Evolutionary conservation across 768 basidiomycete genomes (phyloP).

Genomic region (Tricholoma flavovirens): DNA sequence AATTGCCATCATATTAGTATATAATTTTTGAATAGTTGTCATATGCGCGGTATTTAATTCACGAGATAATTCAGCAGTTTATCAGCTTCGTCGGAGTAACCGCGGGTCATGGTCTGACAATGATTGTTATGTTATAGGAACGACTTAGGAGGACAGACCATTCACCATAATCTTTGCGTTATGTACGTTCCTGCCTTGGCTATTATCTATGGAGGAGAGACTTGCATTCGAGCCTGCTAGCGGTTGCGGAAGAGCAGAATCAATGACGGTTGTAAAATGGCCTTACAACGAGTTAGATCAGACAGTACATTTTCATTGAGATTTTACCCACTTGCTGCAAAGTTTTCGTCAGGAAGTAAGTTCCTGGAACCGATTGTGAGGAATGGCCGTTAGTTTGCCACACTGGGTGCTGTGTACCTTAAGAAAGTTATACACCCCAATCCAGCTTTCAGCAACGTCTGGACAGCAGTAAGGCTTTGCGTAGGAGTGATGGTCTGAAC

Average conservation of each 20-base stretch:
- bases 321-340: conserved; percentile 48
- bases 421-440: conserved; percentile 75
- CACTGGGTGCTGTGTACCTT: conserved; percentile 34
- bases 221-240: conserved; percentile 25
- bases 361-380: conserved; percentile 40
- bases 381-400: not conserved
- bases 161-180: conserved; percentile 65
- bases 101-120: conserved; percentile 57
- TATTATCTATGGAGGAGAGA: conserved; percentile 32
- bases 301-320: not conserved
- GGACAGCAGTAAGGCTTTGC: conserved; percentile 65
- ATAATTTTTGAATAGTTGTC: conserved; percentile 1
- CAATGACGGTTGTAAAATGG: conserved; percentile 49
- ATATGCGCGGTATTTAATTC: conserved; percentile 19
- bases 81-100: conserved; percentile 80
- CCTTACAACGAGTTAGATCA: conserved; percentile 27
- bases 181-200: conserved; percentile 41
- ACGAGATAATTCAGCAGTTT: conserved; percentile 78
- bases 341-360: conserved; percentile 75
- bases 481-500: conserved; percentile 43
- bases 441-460: conserved; percentile 68
- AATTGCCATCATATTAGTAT: not conserved
- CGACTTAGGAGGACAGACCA: not conserved
- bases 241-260: conserved; percentile 26
- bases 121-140: not conserved